These are phyloP conservation scores for Microdochium paspali DNA, from an alignment of 2,329 filamentous ascomycete genomes.

Conservation along the genomic window DNA sequence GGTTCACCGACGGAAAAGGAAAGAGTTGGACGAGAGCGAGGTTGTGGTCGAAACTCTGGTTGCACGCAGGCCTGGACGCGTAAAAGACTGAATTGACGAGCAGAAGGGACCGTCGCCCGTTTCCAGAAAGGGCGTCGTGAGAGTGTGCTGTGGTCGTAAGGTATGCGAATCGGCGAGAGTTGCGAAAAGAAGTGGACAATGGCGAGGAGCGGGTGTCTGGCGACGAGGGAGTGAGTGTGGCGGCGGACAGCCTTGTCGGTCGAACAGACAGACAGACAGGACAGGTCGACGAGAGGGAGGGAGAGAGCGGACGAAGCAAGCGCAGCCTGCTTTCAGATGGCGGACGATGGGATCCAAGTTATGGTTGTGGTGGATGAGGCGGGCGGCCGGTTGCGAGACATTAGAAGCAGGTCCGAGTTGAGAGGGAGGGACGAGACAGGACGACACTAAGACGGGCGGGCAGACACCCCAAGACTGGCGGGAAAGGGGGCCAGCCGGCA, in stretches of 20 bases:
- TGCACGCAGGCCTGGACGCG: not conserved
- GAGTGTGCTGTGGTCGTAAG: not conserved
- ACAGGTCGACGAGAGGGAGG: slow-evolving; percentile 8
- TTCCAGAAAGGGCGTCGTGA: not conserved
- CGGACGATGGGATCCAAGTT: not conserved
- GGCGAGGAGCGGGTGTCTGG: slow-evolving; percentile 2
- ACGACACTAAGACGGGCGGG: not conserved
- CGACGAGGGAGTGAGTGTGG: slow-evolving; percentile 5
- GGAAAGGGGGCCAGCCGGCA: not conserved
- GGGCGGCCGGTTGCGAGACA: not conserved
- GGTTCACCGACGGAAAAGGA: no score
- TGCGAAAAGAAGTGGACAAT: not conserved
- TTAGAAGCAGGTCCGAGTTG: not conserved
- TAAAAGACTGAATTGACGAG: not conserved
- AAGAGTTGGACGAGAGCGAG: not conserved
- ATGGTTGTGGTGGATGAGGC: not conserved
- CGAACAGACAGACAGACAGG: no score
- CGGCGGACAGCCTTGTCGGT: slow-evolving; percentile 5
- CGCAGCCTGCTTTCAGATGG: not conserved
- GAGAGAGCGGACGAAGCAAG: not conserved
- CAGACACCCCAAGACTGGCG: not conserved
- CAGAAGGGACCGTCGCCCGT: not conserved
- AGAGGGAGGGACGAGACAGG: not conserved
- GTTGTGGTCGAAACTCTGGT: not conserved
- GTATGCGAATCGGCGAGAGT: not conserved